These are phyloP conservation scores for Wickerhamia fluorescens DNA, from an alignment of 805 yeast genomes.

Conservation along the genomic window DNA sequence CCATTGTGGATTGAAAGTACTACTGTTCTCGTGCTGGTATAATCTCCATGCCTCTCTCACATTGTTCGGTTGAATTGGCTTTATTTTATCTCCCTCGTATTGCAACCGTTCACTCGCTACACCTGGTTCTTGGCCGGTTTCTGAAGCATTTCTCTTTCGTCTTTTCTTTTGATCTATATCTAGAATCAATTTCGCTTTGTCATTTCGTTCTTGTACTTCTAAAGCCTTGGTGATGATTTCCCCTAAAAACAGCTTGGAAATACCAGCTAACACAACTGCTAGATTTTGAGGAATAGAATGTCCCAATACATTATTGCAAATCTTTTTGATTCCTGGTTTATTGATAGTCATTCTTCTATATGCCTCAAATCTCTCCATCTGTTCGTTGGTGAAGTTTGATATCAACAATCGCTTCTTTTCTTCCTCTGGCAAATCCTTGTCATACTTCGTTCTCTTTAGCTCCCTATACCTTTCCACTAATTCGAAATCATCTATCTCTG, in stretches of 20 bases:
- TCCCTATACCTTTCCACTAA: slow-evolving; percentile 23
- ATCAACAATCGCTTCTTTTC: slow-evolving; percentile 58
- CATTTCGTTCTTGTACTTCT: slow-evolving; percentile 55
- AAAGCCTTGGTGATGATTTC: slow-evolving; percentile 80
- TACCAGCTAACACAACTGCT: slow-evolving; percentile 76
- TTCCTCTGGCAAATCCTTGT: slow-evolving; percentile 33
- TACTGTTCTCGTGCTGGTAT: slow-evolving; percentile 59
- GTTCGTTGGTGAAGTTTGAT: slow-evolving; percentile 70
- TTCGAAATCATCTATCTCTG: slow-evolving; percentile 29
- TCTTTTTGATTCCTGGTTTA: slow-evolving; percentile 68
- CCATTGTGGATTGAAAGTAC: slow-evolving; percentile 60
- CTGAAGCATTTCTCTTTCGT: slow-evolving; percentile 26
- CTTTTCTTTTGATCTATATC: slow-evolving; percentile 37
- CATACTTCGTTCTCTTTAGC: slow-evolving; percentile 25
- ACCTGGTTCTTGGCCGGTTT: slow-evolving; percentile 30
- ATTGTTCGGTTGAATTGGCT: slow-evolving; percentile 77
- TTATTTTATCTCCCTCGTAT: slow-evolving; percentile 36
- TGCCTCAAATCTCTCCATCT: slow-evolving; percentile 80
- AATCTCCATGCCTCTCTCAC: slow-evolving; percentile 84
- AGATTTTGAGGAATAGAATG: slow-evolving; percentile 76
- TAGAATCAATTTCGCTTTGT: slow-evolving; percentile 31
- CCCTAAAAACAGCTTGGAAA: slow-evolving; percentile 84
- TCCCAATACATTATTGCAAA: slow-evolving; percentile 71
- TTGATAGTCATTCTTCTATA: slow-evolving; percentile 62
- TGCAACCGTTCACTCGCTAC: slow-evolving; percentile 18